Evolutionary conservation across 345 rosid genomes (phyloP).

Genomic region (Abelmoschus esculentus): DNA sequence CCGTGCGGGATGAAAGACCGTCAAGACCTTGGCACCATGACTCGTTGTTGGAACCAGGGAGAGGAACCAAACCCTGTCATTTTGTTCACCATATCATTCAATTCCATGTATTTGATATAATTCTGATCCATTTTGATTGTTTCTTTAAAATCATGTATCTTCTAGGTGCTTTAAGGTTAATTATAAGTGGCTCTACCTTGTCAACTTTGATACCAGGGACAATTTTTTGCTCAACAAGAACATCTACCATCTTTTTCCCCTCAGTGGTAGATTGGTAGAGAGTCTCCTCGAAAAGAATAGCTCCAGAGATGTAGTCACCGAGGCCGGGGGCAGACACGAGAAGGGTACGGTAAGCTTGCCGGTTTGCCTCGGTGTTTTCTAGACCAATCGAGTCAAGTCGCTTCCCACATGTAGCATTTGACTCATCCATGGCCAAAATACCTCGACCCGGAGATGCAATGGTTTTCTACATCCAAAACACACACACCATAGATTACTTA

Average conservation of each 20-base stretch:
- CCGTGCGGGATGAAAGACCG: constrained; percentile 85
- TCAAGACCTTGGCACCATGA: constrained; percentile 99
- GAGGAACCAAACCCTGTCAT: constrained; percentile 92
- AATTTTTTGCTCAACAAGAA: constrained; percentile 76
- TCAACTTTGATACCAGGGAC: constrained; percentile 98
- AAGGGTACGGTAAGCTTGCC: constrained; percentile 91
- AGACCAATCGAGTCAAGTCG: constrained; percentile 87
- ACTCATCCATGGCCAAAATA: constrained; percentile 97
- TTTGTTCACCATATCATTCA: neutral
- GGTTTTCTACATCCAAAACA: constrained; percentile 49
- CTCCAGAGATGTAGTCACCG: constrained; percentile 80
- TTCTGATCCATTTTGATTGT: too few relatives aligned
- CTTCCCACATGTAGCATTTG: constrained; percentile 95
- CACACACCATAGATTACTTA: neutral
- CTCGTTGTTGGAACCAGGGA: constrained; percentile 80
- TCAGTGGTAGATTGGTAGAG: constrained; percentile 84
- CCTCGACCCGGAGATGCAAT: constrained; percentile 96
- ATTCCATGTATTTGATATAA: too few relatives aligned
- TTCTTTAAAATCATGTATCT: too few relatives aligned
- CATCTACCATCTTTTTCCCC: constrained; percentile 89
- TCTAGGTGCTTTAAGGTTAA: too few relatives aligned
- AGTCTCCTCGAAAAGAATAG: constrained; percentile 95
- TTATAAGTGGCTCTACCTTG: too few relatives aligned
- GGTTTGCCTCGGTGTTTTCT: constrained; percentile 96
- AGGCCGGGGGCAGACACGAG: constrained; percentile 78